Conservation (phyloP, 306 rosid genomes). For the Fragaria iinumae region DNA sequence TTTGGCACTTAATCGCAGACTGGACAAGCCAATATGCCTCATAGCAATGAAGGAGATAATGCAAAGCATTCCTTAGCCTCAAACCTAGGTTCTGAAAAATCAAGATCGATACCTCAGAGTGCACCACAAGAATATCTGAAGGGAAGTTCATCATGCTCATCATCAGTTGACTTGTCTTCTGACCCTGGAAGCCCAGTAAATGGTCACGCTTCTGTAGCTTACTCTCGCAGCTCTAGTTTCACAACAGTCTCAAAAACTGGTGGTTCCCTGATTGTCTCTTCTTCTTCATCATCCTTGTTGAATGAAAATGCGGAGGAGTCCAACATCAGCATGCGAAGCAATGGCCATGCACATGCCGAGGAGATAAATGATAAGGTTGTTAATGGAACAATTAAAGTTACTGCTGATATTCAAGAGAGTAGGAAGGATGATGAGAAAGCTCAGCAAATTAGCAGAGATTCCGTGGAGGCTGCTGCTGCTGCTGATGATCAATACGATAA, state of each 20-base stretch:
- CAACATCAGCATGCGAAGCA: slow-evolving; percentile 36
- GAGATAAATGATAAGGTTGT: slow-evolving; percentile 32
- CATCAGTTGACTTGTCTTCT: slow-evolving; percentile 58
- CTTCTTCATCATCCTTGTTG: slow-evolving; percentile 40
- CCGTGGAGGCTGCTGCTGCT: slow-evolving; percentile 28
- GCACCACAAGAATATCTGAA: slow-evolving; percentile 34
- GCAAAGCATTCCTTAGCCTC: slow-evolving; percentile 38
- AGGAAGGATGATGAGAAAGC: slow-evolving; percentile 26
- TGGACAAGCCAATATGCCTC: slow-evolving; percentile 36
- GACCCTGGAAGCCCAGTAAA: slow-evolving; percentile 62
- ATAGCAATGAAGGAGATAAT: slow-evolving; percentile 30
- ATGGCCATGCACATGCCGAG: slow-evolving; percentile 27
- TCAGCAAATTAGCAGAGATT: slow-evolving; percentile 35
- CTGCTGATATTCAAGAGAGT: slow-evolving; percentile 25
- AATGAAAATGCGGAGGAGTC: slow-evolving; percentile 38
- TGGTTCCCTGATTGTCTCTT: slow-evolving; percentile 39
- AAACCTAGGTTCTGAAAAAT: slow-evolving; percentile 42
- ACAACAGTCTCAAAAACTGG: slow-evolving; percentile 31
- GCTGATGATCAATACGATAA: slow-evolving; percentile 27
- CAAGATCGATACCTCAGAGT: slow-evolving; percentile 37
- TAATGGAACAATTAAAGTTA: slow-evolving; percentile 15
- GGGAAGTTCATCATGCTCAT: slow-evolving; percentile 49
- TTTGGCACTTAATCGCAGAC: slow-evolving; percentile 44
- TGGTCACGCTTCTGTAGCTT: slow-evolving; percentile 38
- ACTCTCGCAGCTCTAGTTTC: slow-evolving; percentile 39